These are phyloP conservation scores for Cadophora sp. DNA, from an alignment of 2,329 filamentous ascomycete species.

Conservation along the genomic window DNA sequence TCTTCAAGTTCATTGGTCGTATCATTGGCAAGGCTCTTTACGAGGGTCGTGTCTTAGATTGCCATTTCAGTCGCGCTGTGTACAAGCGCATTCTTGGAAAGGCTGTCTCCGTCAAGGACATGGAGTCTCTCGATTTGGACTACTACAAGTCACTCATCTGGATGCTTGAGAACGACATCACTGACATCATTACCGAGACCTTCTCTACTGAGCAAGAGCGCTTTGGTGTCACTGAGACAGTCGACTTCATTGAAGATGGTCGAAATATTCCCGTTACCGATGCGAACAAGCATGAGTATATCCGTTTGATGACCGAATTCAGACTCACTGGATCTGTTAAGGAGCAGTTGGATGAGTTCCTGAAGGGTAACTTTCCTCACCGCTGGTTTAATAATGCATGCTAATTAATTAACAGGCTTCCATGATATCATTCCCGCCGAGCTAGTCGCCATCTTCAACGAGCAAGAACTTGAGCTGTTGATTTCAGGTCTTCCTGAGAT, in stretches of 20 bases:
- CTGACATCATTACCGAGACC: conserved; percentile 94
- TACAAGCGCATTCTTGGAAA: conserved; percentile 98
- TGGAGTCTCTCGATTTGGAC: conserved; percentile 97
- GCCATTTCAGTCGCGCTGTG: conserved; percentile 97
- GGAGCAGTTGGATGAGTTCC: conserved; percentile 92
- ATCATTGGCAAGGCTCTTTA: conserved; percentile 99
- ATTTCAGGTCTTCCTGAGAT: conserved; percentile 98
- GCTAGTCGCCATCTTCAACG: conserved; percentile 95
- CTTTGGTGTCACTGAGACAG: conserved; percentile 86
- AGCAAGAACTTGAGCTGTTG: conserved; percentile 94
- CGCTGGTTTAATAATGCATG: conserved; percentile 6
- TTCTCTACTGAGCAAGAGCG: conserved; percentile 94
- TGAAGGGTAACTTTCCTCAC: conserved; percentile 67
- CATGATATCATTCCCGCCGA: conserved; percentile 97
- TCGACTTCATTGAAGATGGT: conserved; percentile 87
- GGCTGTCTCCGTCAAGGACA: conserved; percentile 96
- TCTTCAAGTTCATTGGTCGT: conserved; percentile 99
- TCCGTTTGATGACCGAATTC: conserved; percentile 92
- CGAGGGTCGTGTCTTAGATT: conserved; percentile 93
- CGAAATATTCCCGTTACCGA: conserved; percentile 94
- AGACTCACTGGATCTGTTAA: conserved; percentile 90
- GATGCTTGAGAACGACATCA: conserved; percentile 99
- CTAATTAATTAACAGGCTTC: conserved; percentile 69
- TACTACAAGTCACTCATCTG: conserved; percentile 99
- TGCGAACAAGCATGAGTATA: conserved; percentile 98